Percentiles rank a stretch among this genome's conserved stretches.
Conservation (phyloP, 2,329 filamentous ascomycete species). For the Phialophora macrospora region DNA sequence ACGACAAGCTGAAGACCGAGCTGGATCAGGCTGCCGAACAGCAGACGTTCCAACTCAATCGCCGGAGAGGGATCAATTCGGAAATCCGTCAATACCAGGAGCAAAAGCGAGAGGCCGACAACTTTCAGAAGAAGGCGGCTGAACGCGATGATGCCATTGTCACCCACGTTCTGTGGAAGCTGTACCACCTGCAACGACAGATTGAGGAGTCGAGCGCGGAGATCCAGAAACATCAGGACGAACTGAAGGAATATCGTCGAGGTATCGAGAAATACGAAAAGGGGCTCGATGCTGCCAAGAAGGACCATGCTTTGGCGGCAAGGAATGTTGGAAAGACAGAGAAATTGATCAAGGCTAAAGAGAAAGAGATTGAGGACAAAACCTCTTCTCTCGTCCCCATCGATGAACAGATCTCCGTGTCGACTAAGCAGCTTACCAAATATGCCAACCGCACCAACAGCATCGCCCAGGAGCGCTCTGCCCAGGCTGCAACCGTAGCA, state of each 20-base stretch:
- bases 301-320: slow-evolving; percentile 77
- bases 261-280: slow-evolving; percentile 84
- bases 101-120: slow-evolving; percentile 94
- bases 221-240: slow-evolving; percentile 92
- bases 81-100: slow-evolving; percentile 98
- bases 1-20: slow-evolving; percentile 85
- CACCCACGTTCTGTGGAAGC: slow-evolving; percentile 92
- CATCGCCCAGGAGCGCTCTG: slow-evolving; percentile 75
- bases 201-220: slow-evolving; percentile 90
- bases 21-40: slow-evolving; percentile 86
- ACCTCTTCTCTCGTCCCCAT: slow-evolving; percentile 85
- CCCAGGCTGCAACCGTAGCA: slow-evolving; percentile 69
- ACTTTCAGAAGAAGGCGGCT: slow-evolving; percentile 86
- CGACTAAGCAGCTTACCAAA: slow-evolving; percentile 70
- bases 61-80: slow-evolving; percentile 91
- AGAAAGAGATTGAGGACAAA: slow-evolving; percentile 84
- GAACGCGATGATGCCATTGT: slow-evolving; percentile 91
- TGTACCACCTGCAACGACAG: slow-evolving; percentile 90
- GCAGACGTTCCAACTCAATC: slow-evolving; percentile 83
- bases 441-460: slow-evolving; percentile 70
- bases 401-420: slow-evolving; percentile 87
- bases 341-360: slow-evolving; percentile 80
- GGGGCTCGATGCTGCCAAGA: slow-evolving; percentile 78
- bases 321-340: slow-evolving; percentile 82
- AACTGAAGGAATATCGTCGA: slow-evolving; percentile 88